phyloP scores from a whole-genome alignment of 306 rosid species.

The Myrica gale region DNA sequence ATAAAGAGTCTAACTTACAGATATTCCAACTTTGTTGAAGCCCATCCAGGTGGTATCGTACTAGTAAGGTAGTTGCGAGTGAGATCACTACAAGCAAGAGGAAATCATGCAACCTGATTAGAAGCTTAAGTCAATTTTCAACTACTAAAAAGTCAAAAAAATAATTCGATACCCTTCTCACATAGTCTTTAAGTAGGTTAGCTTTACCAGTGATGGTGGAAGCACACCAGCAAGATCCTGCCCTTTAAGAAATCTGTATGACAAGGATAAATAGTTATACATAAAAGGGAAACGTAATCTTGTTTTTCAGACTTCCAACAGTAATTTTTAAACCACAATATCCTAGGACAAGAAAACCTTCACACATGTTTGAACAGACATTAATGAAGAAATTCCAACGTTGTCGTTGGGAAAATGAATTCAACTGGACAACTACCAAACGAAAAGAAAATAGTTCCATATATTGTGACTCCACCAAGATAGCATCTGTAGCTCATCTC shows the following conservation, averaged over 20 bases:
- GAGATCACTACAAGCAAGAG: conserved; percentile 13
- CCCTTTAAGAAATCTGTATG: conserved; percentile 4
- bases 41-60: conserved; percentile 24
- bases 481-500: too few relatives aligned
- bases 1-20: conserved; percentile 7
- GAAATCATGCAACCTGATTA: not conserved
- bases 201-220: conserved; percentile 28
- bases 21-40: conserved; percentile 19
- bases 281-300: not conserved
- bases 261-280: not conserved
- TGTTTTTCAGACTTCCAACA: too few relatives aligned
- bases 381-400: too few relatives aligned
- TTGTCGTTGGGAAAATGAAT: too few relatives aligned
- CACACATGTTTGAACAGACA: too few relatives aligned
- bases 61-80: conserved; percentile 27
- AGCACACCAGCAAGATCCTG: conserved; percentile 40
- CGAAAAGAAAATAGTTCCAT: too few relatives aligned
- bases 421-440: too few relatives aligned
- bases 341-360: too few relatives aligned
- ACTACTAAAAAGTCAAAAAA: not conserved
- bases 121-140: not conserved
- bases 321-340: too few relatives aligned
- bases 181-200: conserved; percentile 18
- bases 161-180: conserved; percentile 1
- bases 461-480: too few relatives aligned